Evolutionary conservation across 352 stramenopile species (phyloP).

Genomic region (Phytopythium helicoides): DNA sequence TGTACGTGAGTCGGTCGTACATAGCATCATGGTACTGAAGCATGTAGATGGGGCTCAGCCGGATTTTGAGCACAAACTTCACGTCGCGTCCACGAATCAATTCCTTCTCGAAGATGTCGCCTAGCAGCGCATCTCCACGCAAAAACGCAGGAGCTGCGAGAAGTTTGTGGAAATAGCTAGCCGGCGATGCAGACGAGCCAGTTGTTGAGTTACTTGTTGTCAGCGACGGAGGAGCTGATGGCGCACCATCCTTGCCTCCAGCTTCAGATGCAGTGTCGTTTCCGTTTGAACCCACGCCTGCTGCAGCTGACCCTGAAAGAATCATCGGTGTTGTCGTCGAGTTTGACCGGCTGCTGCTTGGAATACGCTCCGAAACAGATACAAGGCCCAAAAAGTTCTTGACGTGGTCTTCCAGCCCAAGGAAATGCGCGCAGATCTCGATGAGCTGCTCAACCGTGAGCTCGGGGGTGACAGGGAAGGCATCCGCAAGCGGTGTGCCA

Average conservation of each 20-base stretch:
- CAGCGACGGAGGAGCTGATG: conserved; percentile 15
- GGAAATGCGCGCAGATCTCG: conserved; percentile 91
- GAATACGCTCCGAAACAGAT: conserved; percentile 47
- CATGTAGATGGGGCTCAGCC: conserved; percentile 78
- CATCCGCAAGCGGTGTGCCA: conserved; percentile 86
- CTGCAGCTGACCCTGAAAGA: conserved; percentile 23
- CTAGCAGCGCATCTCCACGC: conserved; percentile 79
- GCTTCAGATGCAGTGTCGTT: conserved; percentile 25
- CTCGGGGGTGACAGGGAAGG: conserved; percentile 92
- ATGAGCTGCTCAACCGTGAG: conserved; percentile 89
- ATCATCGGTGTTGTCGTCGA: conserved; percentile 26
- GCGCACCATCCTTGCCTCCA: conserved; percentile 6
- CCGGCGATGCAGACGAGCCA: conserved; percentile 30
- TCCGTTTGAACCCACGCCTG: conserved; percentile 12
- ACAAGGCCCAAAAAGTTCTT: conserved; percentile 72
- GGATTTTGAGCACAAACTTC: conserved; percentile 93
- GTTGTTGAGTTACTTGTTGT: conserved; percentile 24
- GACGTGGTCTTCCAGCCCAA: conserved; percentile 87
- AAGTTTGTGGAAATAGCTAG: conserved; percentile 78
- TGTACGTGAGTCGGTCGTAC: conserved; percentile 82
- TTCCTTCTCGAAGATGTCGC: conserved; percentile 91
- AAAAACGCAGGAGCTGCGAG: conserved; percentile 78
- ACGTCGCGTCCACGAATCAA: conserved; percentile 87
- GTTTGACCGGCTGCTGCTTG: conserved; percentile 20
- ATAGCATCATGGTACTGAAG: conserved; percentile 84